phyloP scores from a whole-genome alignment of 2,329 filamentous ascomycete genomes.

The Neurospora sp. region DNA sequence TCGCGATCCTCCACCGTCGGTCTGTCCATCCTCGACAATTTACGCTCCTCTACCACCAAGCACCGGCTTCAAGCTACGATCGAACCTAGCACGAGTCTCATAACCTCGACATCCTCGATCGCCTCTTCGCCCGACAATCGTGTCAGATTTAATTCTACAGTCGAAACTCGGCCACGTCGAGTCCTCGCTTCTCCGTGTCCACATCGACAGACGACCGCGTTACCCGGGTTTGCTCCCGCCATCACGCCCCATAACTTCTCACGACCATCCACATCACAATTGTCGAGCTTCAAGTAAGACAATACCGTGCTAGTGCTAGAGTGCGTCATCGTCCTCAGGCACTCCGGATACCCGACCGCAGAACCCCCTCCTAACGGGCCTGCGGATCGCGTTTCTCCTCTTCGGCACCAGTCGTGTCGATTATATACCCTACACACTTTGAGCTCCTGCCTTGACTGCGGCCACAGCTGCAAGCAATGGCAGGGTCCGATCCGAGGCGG shows the following conservation, averaged over 20 bases:
- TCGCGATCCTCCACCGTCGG: background rate
- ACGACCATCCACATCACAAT: background rate
- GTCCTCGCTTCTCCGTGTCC: background rate
- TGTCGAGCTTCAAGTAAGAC: background rate
- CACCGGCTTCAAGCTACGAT: background rate
- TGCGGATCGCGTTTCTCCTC: background rate
- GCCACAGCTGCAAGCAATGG: conserved; percentile 38
- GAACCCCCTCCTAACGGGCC: background rate
- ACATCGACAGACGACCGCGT: background rate
- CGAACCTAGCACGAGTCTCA: background rate
- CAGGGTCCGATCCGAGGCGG: conserved; percentile 64
- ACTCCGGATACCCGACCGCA: background rate
- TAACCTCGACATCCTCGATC: background rate
- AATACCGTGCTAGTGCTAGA: background rate
- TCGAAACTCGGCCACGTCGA: background rate
- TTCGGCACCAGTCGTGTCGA: background rate
- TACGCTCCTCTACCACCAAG: background rate
- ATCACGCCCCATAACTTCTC: background rate
- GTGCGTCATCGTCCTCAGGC: background rate
- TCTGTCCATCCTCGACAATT: background rate
- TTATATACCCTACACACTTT: conserved; percentile 15
- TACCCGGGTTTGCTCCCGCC: background rate
- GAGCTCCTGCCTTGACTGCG: conserved; percentile 22
- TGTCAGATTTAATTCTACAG: background rate
- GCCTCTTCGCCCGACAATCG: background rate